A percentile compares a stretch with the other conserved stretches of the same genome.
phyloP scores from a whole-genome alignment of 148 eudicot genomes.

The Vaccinium vitisidaea region DNA sequence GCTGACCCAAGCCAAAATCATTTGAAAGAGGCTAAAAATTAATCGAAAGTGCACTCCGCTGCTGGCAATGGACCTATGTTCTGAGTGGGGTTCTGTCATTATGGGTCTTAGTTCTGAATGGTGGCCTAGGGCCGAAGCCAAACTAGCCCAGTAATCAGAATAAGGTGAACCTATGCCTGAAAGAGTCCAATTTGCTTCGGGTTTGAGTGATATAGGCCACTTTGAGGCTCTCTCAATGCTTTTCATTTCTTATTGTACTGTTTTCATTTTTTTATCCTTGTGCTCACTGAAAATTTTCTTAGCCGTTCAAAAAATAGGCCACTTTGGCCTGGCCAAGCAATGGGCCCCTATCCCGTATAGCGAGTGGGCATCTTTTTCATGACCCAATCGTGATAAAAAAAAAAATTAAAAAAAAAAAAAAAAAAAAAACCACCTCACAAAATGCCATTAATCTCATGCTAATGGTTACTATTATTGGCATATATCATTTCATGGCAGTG shows the following conservation, averaged over 20 bases:
- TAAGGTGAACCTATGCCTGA: background rate
- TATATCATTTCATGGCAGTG: background rate
- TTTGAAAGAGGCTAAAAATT: background rate
- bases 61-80: background rate
- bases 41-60: background rate
- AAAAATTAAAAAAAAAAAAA: no score
- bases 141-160: background rate
- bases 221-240: no score
- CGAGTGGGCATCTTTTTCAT: background rate
- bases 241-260: no score
- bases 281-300: no score
- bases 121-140: background rate
- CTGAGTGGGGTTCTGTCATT: no score
- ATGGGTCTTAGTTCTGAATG: background rate
- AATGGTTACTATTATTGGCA: background rate
- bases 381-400: no score
- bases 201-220: background rate
- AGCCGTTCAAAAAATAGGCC: background rate
- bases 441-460: background rate
- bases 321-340: background rate
- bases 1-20: background rate
- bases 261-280: no score
- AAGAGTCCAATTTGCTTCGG: background rate
- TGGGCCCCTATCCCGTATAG: background rate
- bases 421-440: no score